Base-by-base conservation (phyloP, 371 early-diverging fungal genomes). In the Actinomucor elegans region DNA sequence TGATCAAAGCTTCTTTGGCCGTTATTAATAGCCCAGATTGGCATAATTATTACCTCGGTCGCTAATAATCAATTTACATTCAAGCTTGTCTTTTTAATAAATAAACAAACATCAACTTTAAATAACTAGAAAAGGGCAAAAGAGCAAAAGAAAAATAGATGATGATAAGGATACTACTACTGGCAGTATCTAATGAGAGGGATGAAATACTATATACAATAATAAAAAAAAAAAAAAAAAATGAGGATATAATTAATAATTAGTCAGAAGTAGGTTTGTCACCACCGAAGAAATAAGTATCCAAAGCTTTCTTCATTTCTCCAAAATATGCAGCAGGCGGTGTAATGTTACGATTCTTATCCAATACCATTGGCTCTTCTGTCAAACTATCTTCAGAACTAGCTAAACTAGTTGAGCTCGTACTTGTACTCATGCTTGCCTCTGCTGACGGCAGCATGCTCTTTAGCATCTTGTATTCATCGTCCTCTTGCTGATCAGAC, bases 291-390 rank as follows among this genome's bases (percentile, higher is more conserved):
- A 62, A 56, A 37, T 48, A 62, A 27, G 48, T 53, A 15, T 55
- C 32, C 2, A 64, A 21, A 4, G 58, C 34, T 20, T 55, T 58
- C 15, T 55, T 55, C 2, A 64, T 6, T 42, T 58, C 64, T 20
- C 50, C 55, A 54, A 64, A 51, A 41, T 59, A 64, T 41, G 57
- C 48, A n/a, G 57, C 23, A 21, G 58, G 24, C 27, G 52, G 42
- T 0, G 15, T 38, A 1, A 17, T 9, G 9, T 27, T 46, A 18
- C 4, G 26, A 11, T 11, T 24, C 24, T 9, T 12, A 23, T 36
- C 6, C 18, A 20, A n/a, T 8, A 44, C 5, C 3, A n/a, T 44
- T 15, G 23, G 14, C 6, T 53, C 42, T 1, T 52, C 47, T 15
- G 36, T 33, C 4, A 29, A n/a, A n/a, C n/a, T n/a, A n/a, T n/a